Evolutionary conservation across 164 flowering plant species (phyloP).

Genomic region (Umbellularia californica): DNA sequence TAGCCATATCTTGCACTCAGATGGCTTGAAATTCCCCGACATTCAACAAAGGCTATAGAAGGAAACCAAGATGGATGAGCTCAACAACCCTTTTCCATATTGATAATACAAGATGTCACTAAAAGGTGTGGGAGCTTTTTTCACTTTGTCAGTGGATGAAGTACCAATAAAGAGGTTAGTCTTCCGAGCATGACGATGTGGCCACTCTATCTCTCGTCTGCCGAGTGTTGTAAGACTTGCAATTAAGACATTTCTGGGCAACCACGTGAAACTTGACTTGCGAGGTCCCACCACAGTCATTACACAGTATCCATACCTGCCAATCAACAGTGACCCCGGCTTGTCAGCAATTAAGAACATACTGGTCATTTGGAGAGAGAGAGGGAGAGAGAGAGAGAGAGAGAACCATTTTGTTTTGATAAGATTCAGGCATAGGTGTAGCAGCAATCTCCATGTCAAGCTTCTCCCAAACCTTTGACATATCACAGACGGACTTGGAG

Average conservation of each 20-base stretch:
- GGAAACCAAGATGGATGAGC: background rate
- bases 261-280: conserved; percentile 65
- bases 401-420: conserved; percentile 57
- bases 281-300: conserved; percentile 66
- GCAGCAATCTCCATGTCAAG: conserved; percentile 84
- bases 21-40: background rate
- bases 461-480: conserved; percentile 94
- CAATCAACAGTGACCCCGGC: background rate
- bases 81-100: background rate
- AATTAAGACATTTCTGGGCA: conserved; percentile 73
- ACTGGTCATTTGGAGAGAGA: background rate
- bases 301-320: conserved; percentile 84
- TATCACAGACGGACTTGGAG: conserved; percentile 91
- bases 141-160: background rate
- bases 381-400: conserved; percentile 13
- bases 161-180: background rate
- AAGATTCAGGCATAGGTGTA: conserved; percentile 83
- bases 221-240: conserved; percentile 90
- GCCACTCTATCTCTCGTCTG: conserved; percentile 36
- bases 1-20: too few species aligned
- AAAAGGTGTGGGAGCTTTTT: background rate
- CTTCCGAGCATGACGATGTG: background rate
- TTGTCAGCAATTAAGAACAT: background rate
- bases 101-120: background rate
- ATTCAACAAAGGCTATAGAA: background rate